These are phyloP conservation scores for Symbiodinium pilosum DNA, from an alignment of 73 alveolate genomes.

Conservation along the genomic window DNA sequence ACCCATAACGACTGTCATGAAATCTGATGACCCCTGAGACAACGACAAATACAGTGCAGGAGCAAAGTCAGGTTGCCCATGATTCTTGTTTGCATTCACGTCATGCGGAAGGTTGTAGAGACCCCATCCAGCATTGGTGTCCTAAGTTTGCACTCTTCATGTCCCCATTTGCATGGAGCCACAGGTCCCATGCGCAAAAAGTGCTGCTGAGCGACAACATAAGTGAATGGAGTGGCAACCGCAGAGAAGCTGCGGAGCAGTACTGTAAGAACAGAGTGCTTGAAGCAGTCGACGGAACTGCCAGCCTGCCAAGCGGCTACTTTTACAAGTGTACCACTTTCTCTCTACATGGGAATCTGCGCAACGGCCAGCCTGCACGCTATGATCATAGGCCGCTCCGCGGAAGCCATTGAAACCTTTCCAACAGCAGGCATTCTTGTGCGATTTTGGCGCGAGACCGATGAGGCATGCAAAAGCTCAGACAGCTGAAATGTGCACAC, in stretches of 20 bases:
- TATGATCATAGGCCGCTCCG: neutral
- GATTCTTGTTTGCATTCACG: too few relatives aligned
- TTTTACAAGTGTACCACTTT: too few relatives aligned
- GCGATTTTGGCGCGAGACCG: neutral
- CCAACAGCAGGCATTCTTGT: neutral
- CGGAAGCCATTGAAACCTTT: neutral
- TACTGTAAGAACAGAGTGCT: slow-evolving; percentile 13
- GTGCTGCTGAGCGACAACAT: slow-evolving; percentile 54
- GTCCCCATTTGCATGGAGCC: too few relatives aligned
- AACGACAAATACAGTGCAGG: too few relatives aligned
- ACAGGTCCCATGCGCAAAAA: too few relatives aligned
- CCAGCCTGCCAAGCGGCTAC: slow-evolving; percentile 37
- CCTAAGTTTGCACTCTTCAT: neutral
- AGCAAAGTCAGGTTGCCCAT: too few relatives aligned
- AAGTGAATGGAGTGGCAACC: slow-evolving; percentile 12
- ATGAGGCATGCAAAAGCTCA: neutral
- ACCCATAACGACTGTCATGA: too few relatives aligned
- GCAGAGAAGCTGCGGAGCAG: neutral
- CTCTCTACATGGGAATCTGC: neutral
- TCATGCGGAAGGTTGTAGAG: neutral
- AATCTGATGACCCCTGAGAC: too few relatives aligned
- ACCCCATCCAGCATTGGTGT: neutral
- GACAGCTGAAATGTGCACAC: too few relatives aligned
- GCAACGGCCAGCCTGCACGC: neutral
- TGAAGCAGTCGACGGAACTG: slow-evolving; percentile 65